Base-by-base conservation (phyloP, 371 early-diverging fungal species). In the Gilbertella persicaria region DNA sequence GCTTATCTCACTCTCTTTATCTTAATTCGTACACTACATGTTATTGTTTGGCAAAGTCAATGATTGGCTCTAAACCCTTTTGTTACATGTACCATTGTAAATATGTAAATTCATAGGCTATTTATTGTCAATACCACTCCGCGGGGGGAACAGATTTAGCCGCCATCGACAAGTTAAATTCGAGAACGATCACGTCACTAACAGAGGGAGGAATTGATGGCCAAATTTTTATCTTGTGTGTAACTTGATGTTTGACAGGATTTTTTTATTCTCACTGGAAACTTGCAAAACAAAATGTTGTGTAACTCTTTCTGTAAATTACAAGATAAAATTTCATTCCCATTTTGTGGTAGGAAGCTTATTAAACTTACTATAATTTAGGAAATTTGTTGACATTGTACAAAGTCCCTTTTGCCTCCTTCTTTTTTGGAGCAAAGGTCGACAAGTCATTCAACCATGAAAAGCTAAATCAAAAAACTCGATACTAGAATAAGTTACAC, bases 241-340 rank as follows among this genome's bases (percentile, higher is more conserved):
- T 44, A 40, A 55, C 55, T 33, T 17, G 45, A 60, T 55, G 61
- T 54, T 54, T 55, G 61, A 60, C 61, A 55, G 55, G 33, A 26
- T 40, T 29, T 24, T 16, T 26, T 14, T 25, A n/a, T n/a, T n/a
- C n/a, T n/a, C n/a, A n/a, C n/a, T n/a, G n/a, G n/a, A n/a, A n/a
- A n/a, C 6, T 30, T 30, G 33, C 8, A 6, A 8, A 30, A 13
- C 13, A 30, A 30, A 6, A 30, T 30, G 13, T 30, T 8, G 8
- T 30, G 13, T 30, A 30, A 30, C 6, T 30, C 6, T 6, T 8
- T 8, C 13, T 13, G 13, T 8, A 13, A 8, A 13, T 30, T 30
- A 30, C 33, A 6, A 30, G 6, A 13, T 6, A 8, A 30, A n/a
- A n/a, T 38, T 48, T 25, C 25, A 40, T 50, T 61, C 62, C 62